phyloP scores from a whole-genome alignment of 176 grass and related monocot species.

The Poa annua region DNA sequence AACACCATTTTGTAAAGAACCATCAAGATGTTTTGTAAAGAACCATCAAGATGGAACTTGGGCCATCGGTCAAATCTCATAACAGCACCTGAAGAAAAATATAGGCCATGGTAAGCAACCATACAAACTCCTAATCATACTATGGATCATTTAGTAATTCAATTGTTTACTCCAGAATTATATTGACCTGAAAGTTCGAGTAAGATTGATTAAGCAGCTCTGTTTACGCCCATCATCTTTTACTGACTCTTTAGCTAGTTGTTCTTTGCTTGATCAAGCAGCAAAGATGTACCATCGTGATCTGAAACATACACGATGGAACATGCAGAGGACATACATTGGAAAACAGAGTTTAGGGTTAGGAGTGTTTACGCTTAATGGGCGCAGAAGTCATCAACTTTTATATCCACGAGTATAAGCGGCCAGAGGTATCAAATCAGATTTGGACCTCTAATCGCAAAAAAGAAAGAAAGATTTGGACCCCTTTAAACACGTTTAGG shows the following conservation, averaged over 20 bases:
- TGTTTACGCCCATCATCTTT: too few species aligned
- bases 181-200: not conserved
- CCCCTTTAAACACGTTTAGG: not conserved
- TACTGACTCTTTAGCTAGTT: not conserved
- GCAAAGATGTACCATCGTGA: constrained; percentile 15
- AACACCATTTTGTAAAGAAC: constrained; percentile 13
- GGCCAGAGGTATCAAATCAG: not conserved
- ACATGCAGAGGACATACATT: not conserved
- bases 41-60: not conserved
- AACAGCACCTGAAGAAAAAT: constrained; percentile 30
- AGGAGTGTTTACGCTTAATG: not conserved
- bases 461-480: not conserved
- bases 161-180: constrained; percentile 1
- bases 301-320: constrained; percentile 15
- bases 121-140: not conserved
- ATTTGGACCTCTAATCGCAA: not conserved
- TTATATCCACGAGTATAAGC: not conserved
- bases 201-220: constrained; percentile 29
- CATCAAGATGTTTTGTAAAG: constrained; percentile 11
- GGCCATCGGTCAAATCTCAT: not conserved
- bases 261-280: constrained; percentile 9
- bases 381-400: not conserved
- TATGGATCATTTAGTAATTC: not conserved
- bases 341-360: not conserved
- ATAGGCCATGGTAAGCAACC: constrained; percentile 22